Base-by-base conservation (phyloP, 2,329 filamentous ascomycete genomes). In the Fusarium gaditjirri region DNA sequence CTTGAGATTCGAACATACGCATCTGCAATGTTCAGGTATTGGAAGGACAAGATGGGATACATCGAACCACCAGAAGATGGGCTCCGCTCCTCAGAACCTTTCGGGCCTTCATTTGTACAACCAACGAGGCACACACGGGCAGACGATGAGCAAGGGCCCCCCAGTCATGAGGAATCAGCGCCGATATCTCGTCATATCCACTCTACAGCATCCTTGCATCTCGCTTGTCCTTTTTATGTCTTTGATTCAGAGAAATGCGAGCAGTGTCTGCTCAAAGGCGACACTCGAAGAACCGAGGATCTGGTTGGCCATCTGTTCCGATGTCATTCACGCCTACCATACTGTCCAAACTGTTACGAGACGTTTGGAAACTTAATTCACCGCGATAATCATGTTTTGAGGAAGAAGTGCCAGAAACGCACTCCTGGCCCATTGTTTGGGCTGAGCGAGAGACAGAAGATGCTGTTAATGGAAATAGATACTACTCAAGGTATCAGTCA, bases 161-260 rank as follows among this genome's bases (percentile, higher is more conserved):
- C 21, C 36, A 39, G 36, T 11, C 17, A 39, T 3, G 36, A 21
- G 10, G 36, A 39, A 21, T 21, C 21, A 11, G 36, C 19, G 10
- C 9, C 11, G 9, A 21, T 12, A 9, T 39, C 36, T 21, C 36
- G 11, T 39, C 9, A 19, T 39, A 21, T 17, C 17, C 17, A 4
- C 36, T 39, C 19, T 9, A 21, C 8, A 39, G 10, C 23, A 13
- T 31, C 36, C 38, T 23, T 57, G 16, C 52, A 33, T 36, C 43
- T 56, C 33, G 59, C 59, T 9, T 62, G 59, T 27, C 59, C 59
- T 6, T 61, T 55, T 29, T 27, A 56, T 23, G 12, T 49, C 42
- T 61, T n/a, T 17, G 14, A 36, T 13, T 42, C 50, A 5, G 19
- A 47, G 7, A 10, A 56, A 42, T 47, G 42, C 23, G n/a, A 47